These are phyloP conservation scores for Gossypium gossypioides DNA, from an alignment of 441 rosid species.

Conservation along the genomic window DNA sequence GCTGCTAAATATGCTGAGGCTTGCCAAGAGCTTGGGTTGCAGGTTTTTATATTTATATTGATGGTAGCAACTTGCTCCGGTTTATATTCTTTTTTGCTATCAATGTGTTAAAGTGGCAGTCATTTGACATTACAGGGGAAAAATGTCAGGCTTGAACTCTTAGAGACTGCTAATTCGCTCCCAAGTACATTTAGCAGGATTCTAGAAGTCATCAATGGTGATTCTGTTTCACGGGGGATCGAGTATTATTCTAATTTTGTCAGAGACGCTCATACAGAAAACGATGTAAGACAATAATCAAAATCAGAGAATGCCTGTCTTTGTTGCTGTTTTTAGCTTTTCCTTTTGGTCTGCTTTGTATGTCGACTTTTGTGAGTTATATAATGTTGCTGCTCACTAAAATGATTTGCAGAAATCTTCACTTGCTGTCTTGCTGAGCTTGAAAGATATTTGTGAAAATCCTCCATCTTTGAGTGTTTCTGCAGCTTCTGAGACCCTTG, in stretches of 20 bases:
- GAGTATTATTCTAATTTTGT: slow-evolving; percentile 78
- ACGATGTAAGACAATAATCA: slow-evolving; percentile 51
- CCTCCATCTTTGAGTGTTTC: slow-evolving; percentile 68
- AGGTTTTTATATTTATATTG: slow-evolving; percentile 33
- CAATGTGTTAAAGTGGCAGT: slow-evolving; percentile 6
- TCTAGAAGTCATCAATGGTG: slow-evolving; percentile 67
- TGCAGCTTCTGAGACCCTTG: slow-evolving; percentile 39
- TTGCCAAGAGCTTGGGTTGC: slow-evolving; percentile 93
- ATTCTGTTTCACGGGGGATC: slow-evolving; percentile 53
- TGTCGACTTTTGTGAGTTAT: slow-evolving; percentile 7
- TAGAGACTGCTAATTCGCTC: slow-evolving; percentile 83
- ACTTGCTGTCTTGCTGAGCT: slow-evolving; percentile 39
- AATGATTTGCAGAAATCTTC: slow-evolving; percentile 51
- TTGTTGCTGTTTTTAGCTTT: neutral
- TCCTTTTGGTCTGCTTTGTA: slow-evolving; percentile 5
- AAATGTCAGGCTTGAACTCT: slow-evolving; percentile 79
- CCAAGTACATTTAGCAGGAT: slow-evolving; percentile 67
- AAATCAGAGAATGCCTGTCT: slow-evolving; percentile 1
- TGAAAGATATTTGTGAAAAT: slow-evolving; percentile 64
- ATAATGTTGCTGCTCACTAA: slow-evolving; percentile 11
- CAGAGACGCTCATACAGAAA: slow-evolving; percentile 71
- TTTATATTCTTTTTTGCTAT: slow-evolving; percentile 9
- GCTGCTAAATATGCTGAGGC: slow-evolving; percentile 83
- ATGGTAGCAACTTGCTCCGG: slow-evolving; percentile 13
- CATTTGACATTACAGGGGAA: slow-evolving; percentile 50